Evolutionary conservation across 192 early-diverging fungal genomes (phyloP).

Genomic region (Anaeromyces robustus): DNA sequence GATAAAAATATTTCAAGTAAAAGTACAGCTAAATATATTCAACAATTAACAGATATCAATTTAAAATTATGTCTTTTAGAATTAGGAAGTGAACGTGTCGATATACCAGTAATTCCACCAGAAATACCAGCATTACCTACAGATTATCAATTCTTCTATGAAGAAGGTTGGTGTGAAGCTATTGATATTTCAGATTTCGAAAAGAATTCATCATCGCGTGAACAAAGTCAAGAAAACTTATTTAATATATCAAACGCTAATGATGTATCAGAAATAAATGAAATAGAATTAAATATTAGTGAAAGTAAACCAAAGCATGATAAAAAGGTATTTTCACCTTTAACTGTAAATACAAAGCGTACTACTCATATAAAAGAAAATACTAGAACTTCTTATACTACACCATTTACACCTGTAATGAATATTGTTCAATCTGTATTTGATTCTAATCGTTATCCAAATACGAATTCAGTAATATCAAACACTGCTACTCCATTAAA

Average conservation of each 20-base stretch:
- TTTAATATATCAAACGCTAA: background rate
- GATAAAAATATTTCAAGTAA: slow-evolving; percentile 43
- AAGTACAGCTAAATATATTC: slow-evolving; percentile 47
- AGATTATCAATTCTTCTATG: slow-evolving; percentile 6
- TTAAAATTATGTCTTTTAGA: slow-evolving; percentile 48
- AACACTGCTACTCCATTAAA: background rate
- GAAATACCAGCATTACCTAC: slow-evolving; percentile 4
- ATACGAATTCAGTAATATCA: background rate
- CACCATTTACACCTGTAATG: background rate
- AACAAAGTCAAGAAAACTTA: background rate
- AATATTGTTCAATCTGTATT: background rate
- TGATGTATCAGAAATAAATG: background rate
- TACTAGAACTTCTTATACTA: background rate
- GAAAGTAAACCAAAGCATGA: background rate
- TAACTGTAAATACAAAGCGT: background rate
- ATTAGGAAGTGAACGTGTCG: slow-evolving; percentile 46
- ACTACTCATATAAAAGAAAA: background rate
- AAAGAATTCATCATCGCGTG: background rate
- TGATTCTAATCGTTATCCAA: background rate
- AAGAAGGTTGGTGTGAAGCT: background rate
- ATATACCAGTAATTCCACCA: background rate
- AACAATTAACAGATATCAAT: slow-evolving; percentile 47
- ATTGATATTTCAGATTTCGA: background rate
- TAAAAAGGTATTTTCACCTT: background rate
- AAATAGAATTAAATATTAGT: background rate